These are phyloP conservation scores for Paxillus rubicundulus DNA, from an alignment of 768 basidiomycete species.

Conservation along the genomic window DNA sequence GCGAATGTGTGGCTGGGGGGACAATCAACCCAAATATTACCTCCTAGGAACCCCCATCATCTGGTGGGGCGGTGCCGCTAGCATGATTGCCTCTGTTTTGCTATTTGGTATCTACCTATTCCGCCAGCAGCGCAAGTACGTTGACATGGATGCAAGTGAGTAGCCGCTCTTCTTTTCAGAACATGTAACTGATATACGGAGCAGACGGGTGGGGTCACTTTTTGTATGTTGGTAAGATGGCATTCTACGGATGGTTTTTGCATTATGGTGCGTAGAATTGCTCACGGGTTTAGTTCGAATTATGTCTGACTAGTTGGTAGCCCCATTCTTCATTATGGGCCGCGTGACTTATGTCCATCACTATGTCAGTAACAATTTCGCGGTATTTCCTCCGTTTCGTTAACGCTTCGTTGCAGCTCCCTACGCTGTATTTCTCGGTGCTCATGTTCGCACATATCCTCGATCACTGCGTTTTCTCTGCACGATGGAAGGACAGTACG, in stretches of 20 bases:
- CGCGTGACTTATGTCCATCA: slow-evolving; percentile 96
- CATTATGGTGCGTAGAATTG: slow-evolving; percentile 75
- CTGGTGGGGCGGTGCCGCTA: slow-evolving; percentile 81
- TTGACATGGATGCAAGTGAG: slow-evolving; percentile 86
- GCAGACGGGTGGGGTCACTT: slow-evolving; percentile 93
- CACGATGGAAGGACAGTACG: slow-evolving; percentile 57
- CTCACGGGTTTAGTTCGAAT: neutral
- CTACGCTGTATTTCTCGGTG: slow-evolving; percentile 95
- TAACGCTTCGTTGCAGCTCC: slow-evolving; percentile 52
- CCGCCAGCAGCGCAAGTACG: slow-evolving; percentile 83
- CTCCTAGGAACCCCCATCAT: slow-evolving; percentile 89
- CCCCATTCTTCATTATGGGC: slow-evolving; percentile 97
- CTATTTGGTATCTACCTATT: slow-evolving; percentile 69
- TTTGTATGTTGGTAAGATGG: slow-evolving; percentile 88
- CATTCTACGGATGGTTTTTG: slow-evolving; percentile 87
- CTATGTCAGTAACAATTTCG: slow-evolving; percentile 58
- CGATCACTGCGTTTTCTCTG: slow-evolving; percentile 90
- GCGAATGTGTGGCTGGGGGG: slow-evolving; percentile 97
- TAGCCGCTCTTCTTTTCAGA: slow-evolving; percentile 14
- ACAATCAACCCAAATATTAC: slow-evolving; percentile 86
- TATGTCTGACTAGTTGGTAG: slow-evolving; percentile 38
- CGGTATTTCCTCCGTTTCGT: neutral
- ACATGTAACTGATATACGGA: slow-evolving; percentile 1
- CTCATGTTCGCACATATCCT: slow-evolving; percentile 87
- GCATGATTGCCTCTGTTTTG: slow-evolving; percentile 54